A percentile compares a stretch with the other conserved stretches of the same genome.
Evolutionary conservation across 257 asterid species (phyloP).

Genomic region (Nicotiana tomentosiformis): DNA sequence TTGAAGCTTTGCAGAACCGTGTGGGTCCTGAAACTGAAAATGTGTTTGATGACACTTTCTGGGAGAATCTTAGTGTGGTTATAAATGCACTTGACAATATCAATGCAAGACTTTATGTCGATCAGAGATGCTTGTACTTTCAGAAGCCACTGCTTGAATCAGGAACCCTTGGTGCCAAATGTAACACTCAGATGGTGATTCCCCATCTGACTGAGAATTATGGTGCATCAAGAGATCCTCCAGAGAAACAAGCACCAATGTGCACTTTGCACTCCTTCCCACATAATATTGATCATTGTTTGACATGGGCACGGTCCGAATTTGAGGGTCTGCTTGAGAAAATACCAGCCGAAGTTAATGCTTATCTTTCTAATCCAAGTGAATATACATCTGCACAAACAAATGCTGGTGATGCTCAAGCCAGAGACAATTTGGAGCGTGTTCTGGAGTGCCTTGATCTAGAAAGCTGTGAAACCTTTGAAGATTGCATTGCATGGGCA

Average conservation of each 20-base stretch:
- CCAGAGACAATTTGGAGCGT: constrained; percentile 84
- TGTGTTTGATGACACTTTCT: constrained; percentile 75
- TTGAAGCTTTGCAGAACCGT: constrained; percentile 91
- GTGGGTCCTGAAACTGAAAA: constrained; percentile 85
- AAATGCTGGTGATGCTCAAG: constrained; percentile 93
- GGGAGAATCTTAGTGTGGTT: constrained; percentile 79
- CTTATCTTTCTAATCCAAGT: constrained; percentile 60
- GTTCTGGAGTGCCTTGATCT: constrained; percentile 69
- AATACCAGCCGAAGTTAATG: constrained; percentile 86
- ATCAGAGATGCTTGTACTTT: constrained; percentile 87
- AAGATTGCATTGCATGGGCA: constrained; percentile 82
- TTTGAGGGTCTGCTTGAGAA: constrained; percentile 93
- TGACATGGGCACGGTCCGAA: constrained; percentile 97
- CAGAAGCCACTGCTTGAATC: constrained; percentile 94
- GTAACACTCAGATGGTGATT: constrained; percentile 89
- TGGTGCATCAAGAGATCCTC: constrained; percentile 95
- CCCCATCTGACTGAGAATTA: constrained; percentile 93
- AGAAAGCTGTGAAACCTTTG: constrained; percentile 75
- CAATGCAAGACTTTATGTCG: constrained; percentile 89
- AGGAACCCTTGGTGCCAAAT: constrained; percentile 96
- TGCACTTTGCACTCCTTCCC: constrained; percentile 95
- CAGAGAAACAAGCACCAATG: constrained; percentile 98
- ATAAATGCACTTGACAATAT: constrained; percentile 94
- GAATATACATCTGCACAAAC: constrained; percentile 67
- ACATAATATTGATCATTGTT: constrained; percentile 88